Evolutionary conservation across 2,329 filamentous ascomycete species (phyloP).

Genomic region (Fusarium heterosporum): DNA sequence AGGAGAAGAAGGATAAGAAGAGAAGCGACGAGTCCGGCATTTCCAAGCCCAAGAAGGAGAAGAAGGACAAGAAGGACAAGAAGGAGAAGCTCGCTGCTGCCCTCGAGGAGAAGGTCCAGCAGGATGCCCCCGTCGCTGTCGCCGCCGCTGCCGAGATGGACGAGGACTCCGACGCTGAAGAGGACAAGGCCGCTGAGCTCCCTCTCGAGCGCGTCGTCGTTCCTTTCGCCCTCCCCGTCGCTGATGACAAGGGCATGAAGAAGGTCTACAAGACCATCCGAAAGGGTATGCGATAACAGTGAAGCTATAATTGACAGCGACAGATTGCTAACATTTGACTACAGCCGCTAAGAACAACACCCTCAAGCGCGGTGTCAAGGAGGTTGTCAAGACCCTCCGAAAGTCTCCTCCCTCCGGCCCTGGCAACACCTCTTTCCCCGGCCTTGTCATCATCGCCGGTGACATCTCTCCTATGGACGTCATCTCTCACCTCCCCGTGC

Average conservation of each 20-base stretch:
- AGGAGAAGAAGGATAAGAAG: conserved; percentile 71
- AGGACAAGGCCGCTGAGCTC: conserved; percentile 58
- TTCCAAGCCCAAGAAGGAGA: conserved; percentile 68
- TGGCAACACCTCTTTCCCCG: conserved; percentile 71
- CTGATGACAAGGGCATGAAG: conserved; percentile 80
- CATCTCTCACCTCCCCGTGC: conserved; percentile 96
- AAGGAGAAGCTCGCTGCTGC: conserved; percentile 77
- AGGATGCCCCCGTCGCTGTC: conserved; percentile 61
- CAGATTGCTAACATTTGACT: conserved; percentile 29
- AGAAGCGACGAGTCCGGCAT: conserved; percentile 66
- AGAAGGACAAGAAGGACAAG: conserved; percentile 77
- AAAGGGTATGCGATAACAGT: conserved; percentile 59
- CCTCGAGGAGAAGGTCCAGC: conserved; percentile 73
- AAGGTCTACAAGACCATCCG: conserved; percentile 69
- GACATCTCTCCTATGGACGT: conserved; percentile 99
- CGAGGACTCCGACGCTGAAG: conserved; percentile 60
- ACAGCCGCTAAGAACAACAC: conserved; percentile 94
- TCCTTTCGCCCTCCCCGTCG: conserved; percentile 84
- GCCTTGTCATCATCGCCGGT: conserved; percentile 90
- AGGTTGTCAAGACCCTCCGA: conserved; percentile 97
- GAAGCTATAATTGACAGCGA: background rate
- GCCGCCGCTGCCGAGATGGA: conserved; percentile 58
- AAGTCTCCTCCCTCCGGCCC: conserved; percentile 83
- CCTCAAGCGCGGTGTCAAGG: conserved; percentile 97
- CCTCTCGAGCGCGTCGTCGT: conserved; percentile 72